Percentiles rank a stretch among this genome's conserved stretches.
phyloP scores from a whole-genome alignment of 345 rosid genomes.

The Arabidopsis suecica region DNA sequence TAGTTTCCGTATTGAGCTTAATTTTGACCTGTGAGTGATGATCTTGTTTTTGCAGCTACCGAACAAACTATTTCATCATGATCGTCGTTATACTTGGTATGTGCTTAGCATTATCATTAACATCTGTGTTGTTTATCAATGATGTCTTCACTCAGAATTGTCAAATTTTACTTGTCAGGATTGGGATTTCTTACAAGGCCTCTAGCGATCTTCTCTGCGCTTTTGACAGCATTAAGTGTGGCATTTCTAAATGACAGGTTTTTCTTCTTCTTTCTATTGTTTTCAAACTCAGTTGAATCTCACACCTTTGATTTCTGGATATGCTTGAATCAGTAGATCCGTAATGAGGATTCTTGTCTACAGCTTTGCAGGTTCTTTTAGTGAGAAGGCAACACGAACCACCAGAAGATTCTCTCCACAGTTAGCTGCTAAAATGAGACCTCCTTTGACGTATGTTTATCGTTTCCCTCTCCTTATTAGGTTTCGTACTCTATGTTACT shows the following conservation, averaged over 20 bases:
- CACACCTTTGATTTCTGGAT: background rate
- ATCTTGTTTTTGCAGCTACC: constrained; percentile 68
- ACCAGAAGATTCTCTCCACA: constrained; percentile 92
- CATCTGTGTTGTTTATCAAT: constrained; percentile 16
- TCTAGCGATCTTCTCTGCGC: constrained; percentile 73
- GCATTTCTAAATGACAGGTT: constrained; percentile 94
- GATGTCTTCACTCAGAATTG: background rate
- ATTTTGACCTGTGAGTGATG: constrained; percentile 13
- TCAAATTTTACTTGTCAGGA: constrained; percentile 49
- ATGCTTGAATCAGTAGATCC: constrained; percentile 1
- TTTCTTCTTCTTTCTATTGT: background rate
- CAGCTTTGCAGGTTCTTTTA: constrained; percentile 98
- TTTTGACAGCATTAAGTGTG: constrained; percentile 71
- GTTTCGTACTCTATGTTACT: constrained; percentile 18
- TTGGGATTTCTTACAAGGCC: constrained; percentile 91
- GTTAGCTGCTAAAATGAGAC: constrained; percentile 96
- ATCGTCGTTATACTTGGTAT: constrained; percentile 79
- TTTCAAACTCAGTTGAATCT: background rate
- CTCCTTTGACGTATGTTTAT: constrained; percentile 72
- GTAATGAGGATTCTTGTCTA: constrained; percentile 33
- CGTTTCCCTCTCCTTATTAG: constrained; percentile 3
- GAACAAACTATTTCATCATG: constrained; percentile 96
- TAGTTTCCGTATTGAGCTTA: background rate
- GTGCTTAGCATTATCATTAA: constrained; percentile 18
- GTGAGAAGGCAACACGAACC: constrained; percentile 87